Evolutionary conservation across 2,329 filamentous ascomycete species (phyloP).

Genomic region (Dendryphion nanum): DNA sequence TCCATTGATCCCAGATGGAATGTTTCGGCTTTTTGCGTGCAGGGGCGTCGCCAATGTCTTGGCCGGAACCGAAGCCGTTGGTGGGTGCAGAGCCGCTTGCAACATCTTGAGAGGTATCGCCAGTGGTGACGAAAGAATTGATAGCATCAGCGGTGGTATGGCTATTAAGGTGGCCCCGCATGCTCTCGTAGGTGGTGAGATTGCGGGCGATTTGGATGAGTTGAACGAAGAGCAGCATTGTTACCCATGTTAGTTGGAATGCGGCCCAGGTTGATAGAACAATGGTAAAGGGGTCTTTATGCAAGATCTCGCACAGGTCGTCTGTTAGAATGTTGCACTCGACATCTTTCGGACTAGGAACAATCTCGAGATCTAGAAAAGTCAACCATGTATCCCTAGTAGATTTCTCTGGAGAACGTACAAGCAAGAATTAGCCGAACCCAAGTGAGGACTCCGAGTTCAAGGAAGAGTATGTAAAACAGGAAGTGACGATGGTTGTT

Average conservation of each 20-base stretch:
- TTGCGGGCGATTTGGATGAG: constrained; percentile 88
- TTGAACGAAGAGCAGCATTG: constrained; percentile 95
- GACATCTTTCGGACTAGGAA: constrained; percentile 51
- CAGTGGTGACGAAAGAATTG: constrained; percentile 73
- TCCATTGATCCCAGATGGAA: constrained; percentile 76
- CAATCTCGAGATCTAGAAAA: constrained; percentile 66
- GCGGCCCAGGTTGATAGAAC: constrained; percentile 75
- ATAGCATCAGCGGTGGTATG: constrained; percentile 58
- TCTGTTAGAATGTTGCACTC: constrained; percentile 75
- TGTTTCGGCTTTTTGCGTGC: constrained; percentile 53
- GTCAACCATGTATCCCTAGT: no score
- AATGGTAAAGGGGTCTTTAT: constrained; percentile 80
- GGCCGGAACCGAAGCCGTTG: constrained; percentile 63
- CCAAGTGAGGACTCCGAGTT: constrained; percentile 70
- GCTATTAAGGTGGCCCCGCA: constrained; percentile 72
- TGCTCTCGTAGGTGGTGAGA: constrained; percentile 95
- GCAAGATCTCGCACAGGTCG: constrained; percentile 70
- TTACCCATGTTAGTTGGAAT: constrained; percentile 89
- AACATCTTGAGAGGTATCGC: constrained; percentile 60
- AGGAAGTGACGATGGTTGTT: constrained; percentile 98
- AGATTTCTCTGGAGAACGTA: constrained; percentile 37
- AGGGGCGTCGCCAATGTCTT: constrained; percentile 45
- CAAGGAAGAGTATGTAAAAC: constrained; percentile 78
- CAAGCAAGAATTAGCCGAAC: constrained; percentile 72
- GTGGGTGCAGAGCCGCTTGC: constrained; percentile 26